Evolutionary conservation across 2,329 filamentous ascomycete genomes (phyloP), one percentile per base, ranked within the genome.

Genomic region (Fusarium citri): DNA sequence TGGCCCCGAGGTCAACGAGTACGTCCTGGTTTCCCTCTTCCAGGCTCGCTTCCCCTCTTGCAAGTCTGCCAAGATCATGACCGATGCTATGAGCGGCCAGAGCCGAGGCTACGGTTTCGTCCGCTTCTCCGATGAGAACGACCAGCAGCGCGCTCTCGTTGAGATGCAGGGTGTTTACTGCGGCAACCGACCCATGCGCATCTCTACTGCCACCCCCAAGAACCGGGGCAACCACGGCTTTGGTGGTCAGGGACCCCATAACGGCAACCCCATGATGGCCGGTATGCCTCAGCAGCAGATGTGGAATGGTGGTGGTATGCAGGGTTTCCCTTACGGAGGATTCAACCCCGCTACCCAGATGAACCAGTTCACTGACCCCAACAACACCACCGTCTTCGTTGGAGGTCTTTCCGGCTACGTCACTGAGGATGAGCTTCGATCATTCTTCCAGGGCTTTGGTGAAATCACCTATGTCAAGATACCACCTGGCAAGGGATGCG

Each of bases 381-480:
- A 99, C 88, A 99, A 99, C 85, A 99, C 96, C 20, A 99, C 96
- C 22, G 96, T 99, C 69, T 99, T 99, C 77, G 96, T 99, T 58
- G 96, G 96, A 72, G 96, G 96, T 56, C 89, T 99, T 8, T 98
- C 94, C 40, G 96, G 96, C 72, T 99, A 99, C 77, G 96, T 99
- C 68, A 99, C 96, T 49, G 96, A 99, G 85, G 96, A 99, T 77
- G 96, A 99, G 86, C 91, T 99, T n/a, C 94, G 96, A 69, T 98
- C 94, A 1, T 99, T 99, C 88, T 99, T 99, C 91, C 96, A 99
- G 82, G 96, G 96, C 75, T 99, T 99, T 72, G 96, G 96, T 66
- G 96, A 99, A 81, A 99, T 99, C 79, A 99, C 96, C 76, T 99
- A 99, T 81, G 96, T 99, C 85, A 99, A 99, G 90, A 99, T 99